A percentile compares a stretch with the other conserved stretches of the same genome.
Evolutionary conservation across 495 filamentous ascomycete genomes (phyloP).

Genomic region (Massariosphaeria phaeospora): DNA sequence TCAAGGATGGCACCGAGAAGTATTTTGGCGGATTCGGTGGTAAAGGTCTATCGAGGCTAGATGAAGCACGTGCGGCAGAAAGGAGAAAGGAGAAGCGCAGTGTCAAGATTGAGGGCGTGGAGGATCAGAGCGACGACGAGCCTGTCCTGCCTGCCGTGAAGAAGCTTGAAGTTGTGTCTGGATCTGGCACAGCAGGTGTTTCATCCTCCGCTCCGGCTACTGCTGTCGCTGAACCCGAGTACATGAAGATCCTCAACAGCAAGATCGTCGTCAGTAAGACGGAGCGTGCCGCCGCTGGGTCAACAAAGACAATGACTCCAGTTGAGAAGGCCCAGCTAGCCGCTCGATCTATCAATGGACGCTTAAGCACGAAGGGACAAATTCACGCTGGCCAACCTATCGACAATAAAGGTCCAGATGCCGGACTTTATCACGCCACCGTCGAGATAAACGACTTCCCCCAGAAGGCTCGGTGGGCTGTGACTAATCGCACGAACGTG

Average conservation of each 20-base stretch:
- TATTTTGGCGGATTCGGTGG: conserved; percentile 82
- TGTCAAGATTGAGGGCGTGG: conserved; percentile 71
- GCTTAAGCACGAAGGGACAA: conserved; percentile 78
- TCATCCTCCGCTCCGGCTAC: conserved; percentile 51
- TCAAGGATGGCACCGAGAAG: conserved; percentile 87
- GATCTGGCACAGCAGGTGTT: conserved; percentile 52
- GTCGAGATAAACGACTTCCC: conserved; percentile 99
- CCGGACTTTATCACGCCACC: conserved; percentile 93
- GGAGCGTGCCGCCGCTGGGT: conserved; percentile 47
- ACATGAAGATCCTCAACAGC: conserved; percentile 63
- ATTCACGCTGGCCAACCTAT: conserved; percentile 89
- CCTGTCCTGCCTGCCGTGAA: conserved; percentile 32
- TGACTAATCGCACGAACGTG: conserved; percentile 98
- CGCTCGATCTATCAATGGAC: conserved; percentile 78
- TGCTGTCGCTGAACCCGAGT: conserved; percentile 43
- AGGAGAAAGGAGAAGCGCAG: conserved; percentile 78
- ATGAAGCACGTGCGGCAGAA: conserved; percentile 82
- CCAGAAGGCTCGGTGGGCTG: conserved; percentile 97
- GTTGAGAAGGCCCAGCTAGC: conserved; percentile 81
- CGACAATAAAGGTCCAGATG: conserved; percentile 97
- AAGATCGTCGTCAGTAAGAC: conserved; percentile 78
- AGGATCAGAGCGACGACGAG: conserved; percentile 67
- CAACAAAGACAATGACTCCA: conserved; percentile 72
- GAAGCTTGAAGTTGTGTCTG: conserved; percentile 18
- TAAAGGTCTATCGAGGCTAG: conserved; percentile 85